Percentiles rank a stretch among this genome's conserved stretches.
Evolutionary conservation across 1,139 yeast genomes (phyloP).

Genomic region (Suhomyces wounanorum): DNA sequence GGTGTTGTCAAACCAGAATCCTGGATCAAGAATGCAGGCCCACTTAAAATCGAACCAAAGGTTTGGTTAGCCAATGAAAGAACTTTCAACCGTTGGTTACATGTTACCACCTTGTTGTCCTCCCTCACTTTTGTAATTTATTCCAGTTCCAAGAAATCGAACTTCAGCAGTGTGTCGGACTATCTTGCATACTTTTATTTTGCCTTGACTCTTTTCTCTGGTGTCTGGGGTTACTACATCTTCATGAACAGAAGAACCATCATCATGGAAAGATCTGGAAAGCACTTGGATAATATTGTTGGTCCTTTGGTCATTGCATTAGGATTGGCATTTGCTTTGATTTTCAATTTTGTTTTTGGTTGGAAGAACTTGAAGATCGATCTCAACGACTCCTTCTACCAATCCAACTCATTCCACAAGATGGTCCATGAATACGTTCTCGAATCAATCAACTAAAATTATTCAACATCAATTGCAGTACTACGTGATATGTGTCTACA

Average conservation of each 20-base stretch:
- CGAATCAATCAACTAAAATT: conserved; percentile 10
- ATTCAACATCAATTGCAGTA: background rate
- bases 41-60: conserved; percentile 91
- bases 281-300: conserved; percentile 82
- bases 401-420: conserved; percentile 37
- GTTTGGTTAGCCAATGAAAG: conserved; percentile 99
- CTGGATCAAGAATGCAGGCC: conserved; percentile 85
- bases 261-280: conserved; percentile 80
- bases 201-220: conserved; percentile 75
- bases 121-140: conserved; percentile 84
- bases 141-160: conserved; percentile 68
- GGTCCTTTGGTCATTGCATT: conserved; percentile 83
- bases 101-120: conserved; percentile 85
- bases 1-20: conserved; percentile 84
- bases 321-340: conserved; percentile 66
- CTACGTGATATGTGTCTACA: background rate
- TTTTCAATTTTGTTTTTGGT: conserved; percentile 72
- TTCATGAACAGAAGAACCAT: conserved; percentile 70
- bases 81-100: conserved; percentile 94
- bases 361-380: conserved; percentile 37
- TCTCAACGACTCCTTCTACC: conserved; percentile 33
- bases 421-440: conserved; percentile 35
- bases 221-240: conserved; percentile 85
- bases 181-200: conserved; percentile 78
- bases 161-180: conserved; percentile 57